Conservation (phyloP, 1,284 basidiomycete genomes). For the Austropuccinia psidii region DNA sequence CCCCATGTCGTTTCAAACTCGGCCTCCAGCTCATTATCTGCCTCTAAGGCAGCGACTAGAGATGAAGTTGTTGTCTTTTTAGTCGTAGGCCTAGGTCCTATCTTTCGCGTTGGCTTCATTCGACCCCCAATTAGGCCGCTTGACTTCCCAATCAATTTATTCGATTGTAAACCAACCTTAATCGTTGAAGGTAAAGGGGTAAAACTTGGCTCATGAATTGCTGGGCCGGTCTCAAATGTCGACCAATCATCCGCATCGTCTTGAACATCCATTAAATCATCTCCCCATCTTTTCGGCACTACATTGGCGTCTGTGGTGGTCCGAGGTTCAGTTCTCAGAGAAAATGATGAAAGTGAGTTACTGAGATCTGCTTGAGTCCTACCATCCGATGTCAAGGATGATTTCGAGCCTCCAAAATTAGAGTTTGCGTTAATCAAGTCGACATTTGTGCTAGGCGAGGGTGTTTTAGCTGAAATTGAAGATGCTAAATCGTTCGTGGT, state of each 20-base stretch:
- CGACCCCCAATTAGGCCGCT: not conserved
- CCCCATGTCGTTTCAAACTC: slow-evolving; percentile 20
- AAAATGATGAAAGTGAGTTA: not conserved
- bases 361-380: not conserved
- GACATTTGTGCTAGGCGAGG: slow-evolving; percentile 53
- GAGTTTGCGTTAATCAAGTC: slow-evolving; percentile 42
- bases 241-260: slow-evolving; percentile 82
- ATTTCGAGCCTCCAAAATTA: not conserved
- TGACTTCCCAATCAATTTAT: not conserved
- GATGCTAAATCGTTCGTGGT: slow-evolving; percentile 16
- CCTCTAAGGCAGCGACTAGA: slow-evolving; percentile 30
- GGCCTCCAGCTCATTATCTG: slow-evolving; percentile 7
- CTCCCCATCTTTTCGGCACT: slow-evolving; percentile 56
- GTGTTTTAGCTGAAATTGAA: slow-evolving; percentile 57
- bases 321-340: slow-evolving; percentile 39
- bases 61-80: not conserved
- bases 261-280: slow-evolving; percentile 80
- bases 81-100: not conserved
- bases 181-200: slow-evolving; percentile 29
- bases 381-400: not conserved
- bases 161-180: not conserved
- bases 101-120: not conserved
- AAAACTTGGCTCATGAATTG: slow-evolving; percentile 28
- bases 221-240: slow-evolving; percentile 29
- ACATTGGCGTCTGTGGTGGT: slow-evolving; percentile 53